phyloP scores from a whole-genome alignment of 1,139 yeast species.

The Sugiyamaella xylanicola region DNA sequence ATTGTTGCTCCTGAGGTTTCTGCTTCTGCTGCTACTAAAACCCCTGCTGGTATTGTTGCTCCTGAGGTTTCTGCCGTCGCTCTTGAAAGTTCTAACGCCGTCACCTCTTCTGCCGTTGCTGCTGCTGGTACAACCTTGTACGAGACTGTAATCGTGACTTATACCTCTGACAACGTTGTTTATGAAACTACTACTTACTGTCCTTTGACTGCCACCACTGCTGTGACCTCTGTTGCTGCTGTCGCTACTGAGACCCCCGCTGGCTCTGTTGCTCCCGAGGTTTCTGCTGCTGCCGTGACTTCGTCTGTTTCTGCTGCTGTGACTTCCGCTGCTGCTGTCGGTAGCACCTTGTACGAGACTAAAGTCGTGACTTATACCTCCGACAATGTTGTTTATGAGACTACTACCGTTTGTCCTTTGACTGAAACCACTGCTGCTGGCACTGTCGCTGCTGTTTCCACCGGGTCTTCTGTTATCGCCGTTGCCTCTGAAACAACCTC shows the following conservation, averaged over 20 bases:
- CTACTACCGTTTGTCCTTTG: conserved; percentile 17
- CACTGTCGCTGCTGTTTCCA: conserved; percentile 12
- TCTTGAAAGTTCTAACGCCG: too few relatives aligned
- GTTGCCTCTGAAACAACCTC: conserved; percentile 3
- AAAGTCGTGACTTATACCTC: conserved; percentile 11
- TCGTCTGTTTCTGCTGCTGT: neutral
- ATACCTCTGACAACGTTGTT: conserved; percentile 10
- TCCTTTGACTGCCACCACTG: conserved; percentile 13
- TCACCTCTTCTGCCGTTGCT: conserved; percentile 11
- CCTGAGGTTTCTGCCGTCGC: conserved; percentile 4
- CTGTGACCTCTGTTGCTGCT: neutral
- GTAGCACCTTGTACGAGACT: conserved; percentile 5
- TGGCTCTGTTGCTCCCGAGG: neutral
- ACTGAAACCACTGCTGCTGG: conserved; percentile 17
- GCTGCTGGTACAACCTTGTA: conserved; percentile 9
- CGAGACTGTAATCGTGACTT: conserved; percentile 13
- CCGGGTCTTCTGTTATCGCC: too few relatives aligned
- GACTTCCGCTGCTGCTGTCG: neutral
- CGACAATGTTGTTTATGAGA: conserved; percentile 9
- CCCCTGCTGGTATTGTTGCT: conserved; percentile 3
- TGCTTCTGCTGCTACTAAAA: conserved; percentile 1
- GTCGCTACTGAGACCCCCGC: neutral
- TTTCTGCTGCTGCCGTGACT: conserved; percentile 1
- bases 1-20: conserved; percentile 4
- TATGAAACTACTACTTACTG: conserved; percentile 18